Evolutionary conservation across 106 monocot genomes (phyloP), one percentile per base, ranked within the genome.

Genomic region (Dioscorea zingiberensis): DNA sequence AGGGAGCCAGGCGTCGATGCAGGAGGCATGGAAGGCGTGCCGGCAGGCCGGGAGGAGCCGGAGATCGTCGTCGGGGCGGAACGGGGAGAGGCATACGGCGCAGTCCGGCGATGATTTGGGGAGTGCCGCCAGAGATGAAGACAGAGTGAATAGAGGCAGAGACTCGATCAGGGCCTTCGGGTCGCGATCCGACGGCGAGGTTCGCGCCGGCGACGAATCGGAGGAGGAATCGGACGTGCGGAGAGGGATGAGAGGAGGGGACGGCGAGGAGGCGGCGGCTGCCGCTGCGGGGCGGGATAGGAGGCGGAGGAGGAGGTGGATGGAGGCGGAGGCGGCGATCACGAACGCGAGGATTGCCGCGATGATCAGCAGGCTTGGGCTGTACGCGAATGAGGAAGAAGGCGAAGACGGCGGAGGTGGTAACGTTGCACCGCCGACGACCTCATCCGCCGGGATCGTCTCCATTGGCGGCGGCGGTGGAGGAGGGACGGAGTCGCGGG

Each of bases 1-100:
- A 38, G 69, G 63, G 71, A 98, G 81, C 97, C 97, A 98, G n/a
- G 81, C 76, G 81, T 92, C 97, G 71, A 98, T 71, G 88, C 97
- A 98, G 17, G 67, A 21, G 44, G 86, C 64, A 67, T 98, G 97
- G 86, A 98, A 98, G 59, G 86, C 97, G 73, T 98, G 97, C 65
- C 81, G 76, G 70, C 97, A 98, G n/a, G 89, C 66, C 0, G 97
- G 97, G 46, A 98, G 86, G 64, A 98, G 86, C 55, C 97, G 91
- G 72, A 98, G 92, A 72, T 89, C 80, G 66, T 88, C 92, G 57
- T 67, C 19, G 15, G 81, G 83, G 4, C 54, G 65, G 73, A 98
- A 89, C 21, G 72, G 73, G 22, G 86, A 86, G 16, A 93, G 83
- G 80, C 97, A 98, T 38, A 98, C 97, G 29, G 97, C 97, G 76